Evolutionary conservation across 140 eudicot genomes (phyloP), one percentile per base, ranked within the genome.

Genomic region (Anethum foeniculum): DNA sequence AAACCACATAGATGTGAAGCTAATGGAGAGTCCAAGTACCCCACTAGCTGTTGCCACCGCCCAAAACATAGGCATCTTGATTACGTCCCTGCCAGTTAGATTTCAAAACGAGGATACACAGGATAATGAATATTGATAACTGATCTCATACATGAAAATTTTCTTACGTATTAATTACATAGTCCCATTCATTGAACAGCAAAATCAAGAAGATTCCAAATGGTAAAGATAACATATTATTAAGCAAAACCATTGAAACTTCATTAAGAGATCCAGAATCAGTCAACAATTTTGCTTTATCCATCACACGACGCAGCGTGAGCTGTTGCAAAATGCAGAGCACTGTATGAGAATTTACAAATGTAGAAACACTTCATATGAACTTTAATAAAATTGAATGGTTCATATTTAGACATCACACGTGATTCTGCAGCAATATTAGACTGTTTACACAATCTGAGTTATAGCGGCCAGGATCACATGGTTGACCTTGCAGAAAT

Each of bases 1-100:
- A 65, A 92, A 92, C 97, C 97, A 92, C 91, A 92, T 90, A 30
- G 97, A 92, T 16, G 93, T 88, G 84, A 92, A 92, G 87, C 97
- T 92, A 76, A 92, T 92, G 47, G 96, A 90, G 56, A 92, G 91
- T 72, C 93, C 96, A 80, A 92, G 90, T 54, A 92, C 75, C 77
- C 97, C 97, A 34, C 97, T 92, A 34, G 87, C 86, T 75, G 96
- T 88, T 80, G 95, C 93, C 62, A 86, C 95, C 36, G 81, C 91
- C 97, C 96, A 92, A 85, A 92, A 92, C 91, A 90, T 87, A 32
- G 93, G 95, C 78, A 83, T 62, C 82, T 82, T 87, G 54, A 85
- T 68, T 43, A 92, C 91, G 13, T 90, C 88, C 81, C 97, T 90
- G 89, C 79, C 86, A 73, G 56, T 77, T 75, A 30, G 15, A 80